These are phyloP conservation scores for Schwanniomyces vanrijiae DNA, from an alignment of 805 yeast species.

Conservation along the genomic window DNA sequence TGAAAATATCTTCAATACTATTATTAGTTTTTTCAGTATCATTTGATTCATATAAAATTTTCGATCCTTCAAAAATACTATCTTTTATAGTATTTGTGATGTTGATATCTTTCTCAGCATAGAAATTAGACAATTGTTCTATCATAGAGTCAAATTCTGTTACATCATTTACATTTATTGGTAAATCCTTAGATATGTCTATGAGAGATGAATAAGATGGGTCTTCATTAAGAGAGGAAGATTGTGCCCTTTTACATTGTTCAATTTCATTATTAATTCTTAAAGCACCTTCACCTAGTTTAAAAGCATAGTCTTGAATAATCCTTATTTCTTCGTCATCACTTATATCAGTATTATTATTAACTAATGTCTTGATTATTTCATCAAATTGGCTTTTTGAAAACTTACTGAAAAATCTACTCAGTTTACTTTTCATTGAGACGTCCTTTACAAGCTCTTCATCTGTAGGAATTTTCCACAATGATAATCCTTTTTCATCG, in stretches of 20 bases:
- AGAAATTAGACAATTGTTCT: conserved; percentile 29
- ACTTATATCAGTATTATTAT: not conserved
- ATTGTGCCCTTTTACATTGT: not conserved
- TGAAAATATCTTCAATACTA: conserved; percentile 3
- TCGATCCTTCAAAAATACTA: not conserved
- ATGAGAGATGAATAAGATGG: conserved; percentile 13
- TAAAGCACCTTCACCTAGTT: conserved; percentile 21
- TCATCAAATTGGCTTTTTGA: conserved; percentile 3
- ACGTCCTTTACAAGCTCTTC: not conserved
- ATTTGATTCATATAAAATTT: conserved; percentile 1
- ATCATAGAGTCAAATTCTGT: conserved; percentile 41
- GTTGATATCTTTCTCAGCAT: conserved; percentile 20
- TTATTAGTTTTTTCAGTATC: not conserved
- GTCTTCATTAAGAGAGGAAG: not conserved
- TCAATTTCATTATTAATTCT: not conserved
- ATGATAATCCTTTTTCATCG: not conserved
- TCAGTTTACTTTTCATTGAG: not conserved
- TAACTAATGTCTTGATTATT: not conserved
- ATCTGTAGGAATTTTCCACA: not conserved
- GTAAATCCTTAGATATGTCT: conserved; percentile 20
- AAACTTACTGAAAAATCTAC: conserved; percentile 6
- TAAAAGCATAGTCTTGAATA: conserved; percentile 29
- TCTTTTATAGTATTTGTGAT: conserved; percentile 6
- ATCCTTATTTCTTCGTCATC: conserved; percentile 10
- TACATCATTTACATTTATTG: conserved; percentile 21